Percentiles rank a stretch among this genome's conserved stretches.
These are phyloP conservation scores for Letharia columbiana DNA, from an alignment of 495 filamentous ascomycete species.

Conservation along the genomic window DNA sequence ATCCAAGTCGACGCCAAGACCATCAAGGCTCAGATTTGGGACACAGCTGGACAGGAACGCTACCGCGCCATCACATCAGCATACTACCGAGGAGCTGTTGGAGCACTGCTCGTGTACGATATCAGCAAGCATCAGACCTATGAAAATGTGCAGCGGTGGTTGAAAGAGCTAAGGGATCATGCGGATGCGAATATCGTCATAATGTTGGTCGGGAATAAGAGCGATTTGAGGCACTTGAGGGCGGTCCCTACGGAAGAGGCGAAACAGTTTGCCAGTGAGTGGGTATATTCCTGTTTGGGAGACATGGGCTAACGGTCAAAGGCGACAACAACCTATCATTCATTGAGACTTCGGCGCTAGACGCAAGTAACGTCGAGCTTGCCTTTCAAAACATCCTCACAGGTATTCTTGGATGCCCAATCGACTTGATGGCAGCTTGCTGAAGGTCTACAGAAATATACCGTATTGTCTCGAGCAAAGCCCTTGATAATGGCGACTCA, in stretches of 20 bases:
- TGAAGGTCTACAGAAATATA: constrained; percentile 71
- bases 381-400: constrained; percentile 99
- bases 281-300: not conserved
- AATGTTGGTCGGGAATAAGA: constrained; percentile 99
- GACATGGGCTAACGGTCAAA: constrained; percentile 31
- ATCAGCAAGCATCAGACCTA: constrained; percentile 99
- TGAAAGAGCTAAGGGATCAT: constrained; percentile 97
- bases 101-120: constrained; percentile 96
- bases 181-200: constrained; percentile 99
- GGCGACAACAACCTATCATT: constrained; percentile 94
- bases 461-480: constrained; percentile 97
- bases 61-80: constrained; percentile 98
- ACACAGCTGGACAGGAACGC: constrained; percentile 97
- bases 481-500: constrained; percentile 74
- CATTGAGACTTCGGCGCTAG: constrained; percentile 97
- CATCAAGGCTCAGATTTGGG: constrained; percentile 99
- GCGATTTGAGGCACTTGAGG: constrained; percentile 95
- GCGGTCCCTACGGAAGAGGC: constrained; percentile 98
- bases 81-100: constrained; percentile 96
- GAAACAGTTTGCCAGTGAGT: constrained; percentile 93
- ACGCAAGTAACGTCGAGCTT: constrained; percentile 98
- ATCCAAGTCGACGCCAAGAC: constrained; percentile 99
- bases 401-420: constrained; percentile 44
- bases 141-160: constrained; percentile 97
- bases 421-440: not conserved